Conservation (phyloP, 75 land plant genomes). For the Picea glauca region DNA sequence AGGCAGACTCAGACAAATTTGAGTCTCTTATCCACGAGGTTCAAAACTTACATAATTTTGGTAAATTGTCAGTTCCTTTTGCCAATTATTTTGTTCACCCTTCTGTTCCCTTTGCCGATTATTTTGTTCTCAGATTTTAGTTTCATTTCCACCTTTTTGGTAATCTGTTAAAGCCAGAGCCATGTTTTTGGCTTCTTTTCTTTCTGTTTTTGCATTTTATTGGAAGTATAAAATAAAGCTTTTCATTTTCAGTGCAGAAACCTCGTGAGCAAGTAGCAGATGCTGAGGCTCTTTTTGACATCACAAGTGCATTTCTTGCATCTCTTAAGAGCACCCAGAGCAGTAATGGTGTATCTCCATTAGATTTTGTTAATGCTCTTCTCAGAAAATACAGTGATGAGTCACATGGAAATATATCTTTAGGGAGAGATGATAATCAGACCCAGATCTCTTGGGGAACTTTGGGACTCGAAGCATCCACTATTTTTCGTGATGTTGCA, state of each 20-base stretch:
- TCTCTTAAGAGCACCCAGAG: constrained; percentile 36
- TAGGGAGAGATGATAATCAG: constrained; percentile 6
- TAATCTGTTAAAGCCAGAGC: background rate
- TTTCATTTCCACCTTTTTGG: background rate
- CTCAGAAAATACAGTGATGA: constrained; percentile 25
- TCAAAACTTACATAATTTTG: constrained; percentile 47
- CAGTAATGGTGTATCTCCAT: constrained; percentile 40
- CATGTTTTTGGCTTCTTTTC: background rate
- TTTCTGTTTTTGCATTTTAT: background rate
- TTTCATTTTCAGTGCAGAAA: constrained; percentile 40
- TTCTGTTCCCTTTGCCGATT: no score
- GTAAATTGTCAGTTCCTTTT: constrained; percentile 11
- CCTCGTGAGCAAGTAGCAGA: constrained; percentile 91
- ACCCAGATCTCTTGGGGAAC: constrained; percentile 41
- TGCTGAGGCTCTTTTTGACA: constrained; percentile 70
- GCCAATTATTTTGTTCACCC: no score
- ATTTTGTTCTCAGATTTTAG: background rate
- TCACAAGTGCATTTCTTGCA: constrained; percentile 36
- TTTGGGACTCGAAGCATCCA: constrained; percentile 51
- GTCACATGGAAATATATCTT: background rate
- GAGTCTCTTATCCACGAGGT: constrained; percentile 38
- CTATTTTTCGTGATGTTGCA: constrained; percentile 32
- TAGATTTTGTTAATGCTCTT: constrained; percentile 50
- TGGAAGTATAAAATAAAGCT: background rate
- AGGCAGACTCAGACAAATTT: constrained; percentile 36